phyloP scores from a whole-genome alignment of 2,329 filamentous ascomycete species.

The Sporothrix euskadiensis region DNA sequence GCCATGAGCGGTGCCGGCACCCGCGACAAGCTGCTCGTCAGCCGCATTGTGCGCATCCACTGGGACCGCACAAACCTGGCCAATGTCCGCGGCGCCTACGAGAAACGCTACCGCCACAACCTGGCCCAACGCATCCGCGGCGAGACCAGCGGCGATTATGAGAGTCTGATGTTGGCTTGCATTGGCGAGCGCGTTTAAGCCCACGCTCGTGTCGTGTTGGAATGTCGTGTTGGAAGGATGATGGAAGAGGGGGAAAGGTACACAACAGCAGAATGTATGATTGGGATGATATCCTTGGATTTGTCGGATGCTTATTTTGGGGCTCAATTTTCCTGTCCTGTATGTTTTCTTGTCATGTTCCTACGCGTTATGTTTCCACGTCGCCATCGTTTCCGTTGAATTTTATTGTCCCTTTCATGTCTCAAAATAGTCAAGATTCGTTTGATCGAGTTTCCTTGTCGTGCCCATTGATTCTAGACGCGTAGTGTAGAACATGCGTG shows the following conservation, averaged over 20 bases:
- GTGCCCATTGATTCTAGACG: too few species aligned
- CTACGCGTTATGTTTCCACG: constrained; percentile 1
- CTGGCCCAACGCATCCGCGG: constrained; percentile 70
- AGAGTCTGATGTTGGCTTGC: constrained; percentile 72
- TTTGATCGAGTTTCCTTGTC: too few species aligned
- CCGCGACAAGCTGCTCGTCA: constrained; percentile 76
- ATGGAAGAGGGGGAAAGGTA: not conserved
- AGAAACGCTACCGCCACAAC: constrained; percentile 66
- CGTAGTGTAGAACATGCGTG: not conserved
- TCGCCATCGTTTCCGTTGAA: not conserved
- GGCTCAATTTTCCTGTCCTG: too few species aligned
- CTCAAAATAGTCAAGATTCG: too few species aligned
- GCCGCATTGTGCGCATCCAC: constrained; percentile 76
- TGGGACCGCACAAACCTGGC: constrained; percentile 77
- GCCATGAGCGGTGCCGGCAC: constrained; percentile 86
- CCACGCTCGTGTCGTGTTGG: constrained; percentile 32
- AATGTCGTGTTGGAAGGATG: constrained; percentile 33
- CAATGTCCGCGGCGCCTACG: constrained; percentile 76
- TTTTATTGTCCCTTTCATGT: not conserved
- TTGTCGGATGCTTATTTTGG: not conserved
- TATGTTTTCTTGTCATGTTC: not conserved
- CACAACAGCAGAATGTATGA: not conserved
- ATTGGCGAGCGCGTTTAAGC: constrained; percentile 49
- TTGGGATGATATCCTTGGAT: not conserved
- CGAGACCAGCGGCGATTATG: constrained; percentile 85